Conservation (phyloP, 495 filamentous ascomycete genomes). For the Glutinoglossum americanum region DNA sequence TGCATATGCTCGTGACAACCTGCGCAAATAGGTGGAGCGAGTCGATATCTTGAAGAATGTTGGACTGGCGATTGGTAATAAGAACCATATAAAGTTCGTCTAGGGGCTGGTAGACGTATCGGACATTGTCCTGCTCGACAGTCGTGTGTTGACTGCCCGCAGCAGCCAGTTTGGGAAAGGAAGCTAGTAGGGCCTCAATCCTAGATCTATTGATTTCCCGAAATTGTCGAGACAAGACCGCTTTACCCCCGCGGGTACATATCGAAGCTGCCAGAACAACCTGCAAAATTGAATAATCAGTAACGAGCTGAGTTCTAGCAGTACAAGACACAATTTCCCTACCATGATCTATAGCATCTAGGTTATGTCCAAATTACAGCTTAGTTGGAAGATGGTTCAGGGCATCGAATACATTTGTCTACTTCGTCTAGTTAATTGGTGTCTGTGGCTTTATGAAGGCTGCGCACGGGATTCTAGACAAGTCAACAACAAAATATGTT, state of each 20-base stretch:
- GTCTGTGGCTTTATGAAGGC: not conserved
- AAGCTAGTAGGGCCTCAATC: constrained; percentile 87
- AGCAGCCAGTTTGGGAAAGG: constrained; percentile 91
- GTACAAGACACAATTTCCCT: not conserved
- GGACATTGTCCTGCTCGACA: constrained; percentile 96
- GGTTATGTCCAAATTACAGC: not conserved
- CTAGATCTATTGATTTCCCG: constrained; percentile 87
- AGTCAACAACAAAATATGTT: not conserved
- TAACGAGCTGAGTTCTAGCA: not conserved
- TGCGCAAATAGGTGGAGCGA: constrained; percentile 93
- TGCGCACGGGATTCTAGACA: not conserved
- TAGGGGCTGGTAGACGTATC: constrained; percentile 95
- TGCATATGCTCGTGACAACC: constrained; percentile 89
- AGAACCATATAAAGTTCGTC: constrained; percentile 99
- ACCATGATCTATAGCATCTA: not conserved
- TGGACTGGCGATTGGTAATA: constrained; percentile 97
- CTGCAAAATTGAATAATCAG: constrained; percentile 21
- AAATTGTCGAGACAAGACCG: constrained; percentile 90
- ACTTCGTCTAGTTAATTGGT: not conserved
- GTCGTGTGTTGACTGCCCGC: constrained; percentile 91
- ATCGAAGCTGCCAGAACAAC: constrained; percentile 97
- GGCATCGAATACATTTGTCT: not conserved
- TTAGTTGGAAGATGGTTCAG: not conserved
- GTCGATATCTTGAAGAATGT: constrained; percentile 97
- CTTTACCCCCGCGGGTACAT: constrained; percentile 93